Percentiles rank a stretch among this genome's conserved stretches.
Evolutionary conservation across 257 asterid species (phyloP).

Genomic region (Solanum virginianum): DNA sequence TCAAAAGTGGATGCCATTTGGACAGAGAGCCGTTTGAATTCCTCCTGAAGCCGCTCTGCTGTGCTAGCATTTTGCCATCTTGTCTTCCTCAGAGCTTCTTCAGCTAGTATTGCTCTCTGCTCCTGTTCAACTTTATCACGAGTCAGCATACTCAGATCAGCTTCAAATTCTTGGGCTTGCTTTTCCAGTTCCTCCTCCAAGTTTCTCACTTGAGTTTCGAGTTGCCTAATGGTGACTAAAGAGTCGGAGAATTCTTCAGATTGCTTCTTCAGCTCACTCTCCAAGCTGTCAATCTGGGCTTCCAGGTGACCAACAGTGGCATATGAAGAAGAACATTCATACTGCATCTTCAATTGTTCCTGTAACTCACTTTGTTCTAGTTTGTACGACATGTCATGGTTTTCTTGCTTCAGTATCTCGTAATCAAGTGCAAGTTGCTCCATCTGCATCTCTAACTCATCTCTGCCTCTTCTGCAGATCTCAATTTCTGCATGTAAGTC

Average conservation of each 20-base stretch:
- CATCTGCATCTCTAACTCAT: conserved; percentile 84
- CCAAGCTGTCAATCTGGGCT: conserved; percentile 57
- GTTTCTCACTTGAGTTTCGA: conserved; percentile 46
- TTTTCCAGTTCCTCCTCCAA: conserved; percentile 83
- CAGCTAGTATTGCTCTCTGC: conserved; percentile 82
- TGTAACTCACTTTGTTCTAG: conserved; percentile 79
- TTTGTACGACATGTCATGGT: conserved; percentile 63
- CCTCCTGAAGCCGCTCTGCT: conserved; percentile 82
- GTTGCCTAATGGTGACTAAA: conserved; percentile 32
- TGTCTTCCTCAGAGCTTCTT: conserved; percentile 72
- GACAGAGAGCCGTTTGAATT: conserved; percentile 56
- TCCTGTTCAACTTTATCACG: conserved; percentile 75
- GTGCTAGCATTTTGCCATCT: conserved; percentile 63
- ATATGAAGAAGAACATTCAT: conserved; percentile 62
- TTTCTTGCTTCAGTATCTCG: conserved; percentile 91
- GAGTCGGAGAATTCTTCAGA: conserved; percentile 36
- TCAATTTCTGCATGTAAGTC: conserved; percentile 67
- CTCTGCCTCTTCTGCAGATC: conserved; percentile 59
- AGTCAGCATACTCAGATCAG: conserved; percentile 55
- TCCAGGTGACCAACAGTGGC: conserved; percentile 46
- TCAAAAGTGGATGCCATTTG: conserved; percentile 77
- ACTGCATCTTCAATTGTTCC: conserved; percentile 82
- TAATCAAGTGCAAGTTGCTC: conserved; percentile 98
- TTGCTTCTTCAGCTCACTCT: conserved; percentile 41
- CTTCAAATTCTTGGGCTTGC: conserved; percentile 65